phyloP scores from a whole-genome alignment of 2,329 filamentous ascomycete genomes.

The Fonsecaea multimorphosa region DNA sequence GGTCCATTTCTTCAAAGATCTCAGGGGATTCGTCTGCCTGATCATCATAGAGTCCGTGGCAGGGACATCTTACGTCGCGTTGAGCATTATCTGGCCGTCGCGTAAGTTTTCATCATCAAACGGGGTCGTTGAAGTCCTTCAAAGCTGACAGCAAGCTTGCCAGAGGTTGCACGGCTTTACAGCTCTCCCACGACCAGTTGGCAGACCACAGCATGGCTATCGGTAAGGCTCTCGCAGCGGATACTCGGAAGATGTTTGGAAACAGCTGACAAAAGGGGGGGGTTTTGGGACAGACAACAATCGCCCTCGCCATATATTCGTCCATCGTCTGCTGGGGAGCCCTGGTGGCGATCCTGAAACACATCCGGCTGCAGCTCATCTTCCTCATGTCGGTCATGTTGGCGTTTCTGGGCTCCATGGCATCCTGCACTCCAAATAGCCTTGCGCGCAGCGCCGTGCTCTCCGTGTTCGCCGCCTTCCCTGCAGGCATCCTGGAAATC shows the following conservation, averaged over 20 bases:
- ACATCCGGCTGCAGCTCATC: constrained; percentile 37
- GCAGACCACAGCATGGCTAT: constrained; percentile 13
- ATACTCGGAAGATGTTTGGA: background rate
- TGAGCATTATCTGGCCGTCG: constrained; percentile 23
- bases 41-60: constrained; percentile 19
- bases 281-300: constrained; percentile 30
- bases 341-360: constrained; percentile 41
- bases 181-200: background rate
- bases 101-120: background rate
- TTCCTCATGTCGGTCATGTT: constrained; percentile 21
- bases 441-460: background rate
- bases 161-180: constrained; percentile 14
- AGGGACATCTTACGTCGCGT: constrained; percentile 25
- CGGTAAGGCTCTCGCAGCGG: background rate
- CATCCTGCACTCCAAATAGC: background rate
- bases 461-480: constrained; percentile 21
- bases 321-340: constrained; percentile 43
- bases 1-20: constrained; percentile 29
- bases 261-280: background rate
- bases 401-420: constrained; percentile 5
- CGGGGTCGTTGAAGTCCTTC: background rate
- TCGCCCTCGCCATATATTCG: constrained; percentile 43
- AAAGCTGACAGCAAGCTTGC: background rate
- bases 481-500: constrained; percentile 22
- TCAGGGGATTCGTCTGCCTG: constrained; percentile 23